phyloP scores from a whole-genome alignment of 1,284 basidiomycete genomes.

The Somion occarium region DNA sequence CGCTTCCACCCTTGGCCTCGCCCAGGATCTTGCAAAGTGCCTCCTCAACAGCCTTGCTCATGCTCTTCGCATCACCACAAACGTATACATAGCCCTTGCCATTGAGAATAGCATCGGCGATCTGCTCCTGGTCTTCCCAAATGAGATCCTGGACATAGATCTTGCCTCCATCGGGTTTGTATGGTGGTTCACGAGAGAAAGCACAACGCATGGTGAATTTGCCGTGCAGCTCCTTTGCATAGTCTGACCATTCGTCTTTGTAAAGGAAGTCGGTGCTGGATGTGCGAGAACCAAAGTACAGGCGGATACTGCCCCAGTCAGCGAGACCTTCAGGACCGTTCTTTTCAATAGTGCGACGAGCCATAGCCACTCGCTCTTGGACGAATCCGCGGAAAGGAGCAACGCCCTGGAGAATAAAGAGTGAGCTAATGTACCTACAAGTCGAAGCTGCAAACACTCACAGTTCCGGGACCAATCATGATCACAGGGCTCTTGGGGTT shows the following conservation, averaged over 20 bases:
- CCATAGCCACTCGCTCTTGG: constrained; percentile 94
- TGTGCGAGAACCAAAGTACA: constrained; percentile 95
- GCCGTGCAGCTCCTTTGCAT: constrained; percentile 81
- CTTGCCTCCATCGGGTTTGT: constrained; percentile 89
- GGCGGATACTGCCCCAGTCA: constrained; percentile 92
- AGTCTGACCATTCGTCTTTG: constrained; percentile 91
- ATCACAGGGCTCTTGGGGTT: constrained; percentile 97
- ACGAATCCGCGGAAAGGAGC: constrained; percentile 99
- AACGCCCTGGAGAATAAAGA: constrained; percentile 68
- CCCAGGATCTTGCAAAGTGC: constrained; percentile 83
- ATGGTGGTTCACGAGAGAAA: constrained; percentile 83
- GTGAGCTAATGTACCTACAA: constrained; percentile 8
- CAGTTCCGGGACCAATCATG: constrained; percentile 98
- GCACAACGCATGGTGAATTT: constrained; percentile 89
- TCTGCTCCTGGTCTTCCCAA: constrained; percentile 78
- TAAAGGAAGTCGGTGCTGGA: constrained; percentile 91
- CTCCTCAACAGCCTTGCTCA: constrained; percentile 94
- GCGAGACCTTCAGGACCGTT: constrained; percentile 86
- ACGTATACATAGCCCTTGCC: constrained; percentile 94
- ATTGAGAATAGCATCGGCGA: constrained; percentile 87
- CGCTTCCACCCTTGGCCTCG: constrained; percentile 86
- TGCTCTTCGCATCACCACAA: constrained; percentile 95
- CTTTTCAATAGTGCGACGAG: constrained; percentile 90
- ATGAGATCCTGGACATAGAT: constrained; percentile 97
- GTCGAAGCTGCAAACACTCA: constrained; percentile 41